Base-by-base conservation (phyloP, 495 filamentous ascomycete genomes). In the Penicillium salamii region DNA sequence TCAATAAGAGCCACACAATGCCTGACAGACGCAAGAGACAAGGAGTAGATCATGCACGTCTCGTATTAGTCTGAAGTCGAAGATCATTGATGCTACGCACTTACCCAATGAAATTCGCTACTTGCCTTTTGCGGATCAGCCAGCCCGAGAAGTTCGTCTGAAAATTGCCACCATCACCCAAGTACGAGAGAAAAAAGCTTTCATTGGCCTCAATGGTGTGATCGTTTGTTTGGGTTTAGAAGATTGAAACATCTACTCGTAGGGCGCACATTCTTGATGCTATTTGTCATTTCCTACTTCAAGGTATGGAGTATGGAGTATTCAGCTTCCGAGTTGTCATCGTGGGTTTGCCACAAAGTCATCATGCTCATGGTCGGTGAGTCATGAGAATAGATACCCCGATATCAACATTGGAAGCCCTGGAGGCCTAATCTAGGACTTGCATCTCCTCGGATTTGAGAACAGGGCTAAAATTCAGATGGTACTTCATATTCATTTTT, bases 1-100 rank as follows among this genome's bases (percentile, higher is more conserved):
- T 9, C 13, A 14, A 40, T n/a, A 15, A n/a, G 13, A 8, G 28
- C 23, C 17, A 47, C 21, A 47, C 34, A 48, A 48, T 20, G 14
- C 19, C 23, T 38, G 23, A 31, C 45, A 48, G 35, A 48, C 18
- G 35, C 45, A 39, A 39, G 24, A 24, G 35, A 48, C 19, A 12
- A 26, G 23, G 23, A 18, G 35, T 48, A 48, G 35, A 48, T 48
- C 46, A 48, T 48, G 26, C 17, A 26, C 15, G 33, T 37, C 33
- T 24, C 17, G 21, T n/a, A 1, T 37, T 29, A 2, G 33, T 28
- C 23, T 46, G 11, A 20, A 37, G 33, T 14, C 33, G 37, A 28
- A 23, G 15, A 45, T 20, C 40, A 46, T 29, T 12, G 55, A 34
- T 15, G 5, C 15, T 12, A 14, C n/a, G 8, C 5, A 19, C 13